Conservation (phyloP, 306 rosid species). For the Medicago lupulina region DNA sequence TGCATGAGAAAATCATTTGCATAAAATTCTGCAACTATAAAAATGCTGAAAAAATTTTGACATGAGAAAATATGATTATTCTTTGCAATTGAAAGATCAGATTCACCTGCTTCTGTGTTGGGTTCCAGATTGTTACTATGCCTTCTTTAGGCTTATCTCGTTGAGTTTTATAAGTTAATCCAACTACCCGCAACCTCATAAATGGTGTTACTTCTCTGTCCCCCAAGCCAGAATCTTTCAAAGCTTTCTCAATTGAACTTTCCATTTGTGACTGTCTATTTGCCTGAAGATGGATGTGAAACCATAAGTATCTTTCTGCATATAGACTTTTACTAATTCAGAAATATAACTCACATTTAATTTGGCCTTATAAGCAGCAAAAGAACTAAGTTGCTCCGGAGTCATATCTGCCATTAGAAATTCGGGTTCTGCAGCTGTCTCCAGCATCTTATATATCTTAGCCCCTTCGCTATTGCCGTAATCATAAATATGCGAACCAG, state of each 20-base stretch:
- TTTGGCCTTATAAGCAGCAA: slow-evolving; percentile 72
- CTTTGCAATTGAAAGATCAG: slow-evolving; percentile 51
- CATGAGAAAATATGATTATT: background rate
- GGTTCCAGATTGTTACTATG: slow-evolving; percentile 87
- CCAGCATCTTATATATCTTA: slow-evolving; percentile 73
- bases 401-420: slow-evolving; percentile 94
- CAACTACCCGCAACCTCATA: slow-evolving; percentile 81
- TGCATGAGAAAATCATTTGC: background rate
- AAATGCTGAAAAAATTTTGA: slow-evolving; percentile 30
- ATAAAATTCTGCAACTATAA: background rate
- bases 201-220: slow-evolving; percentile 78
- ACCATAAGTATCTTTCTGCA: slow-evolving; percentile 43
- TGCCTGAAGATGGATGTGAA: slow-evolving; percentile 60
- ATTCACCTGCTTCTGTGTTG: slow-evolving; percentile 82
- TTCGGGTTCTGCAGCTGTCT: slow-evolving; percentile 89
- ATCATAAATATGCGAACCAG: slow-evolving; percentile 48
- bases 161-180: slow-evolving; percentile 57
- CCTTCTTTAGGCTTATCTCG: slow-evolving; percentile 70
- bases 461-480: slow-evolving; percentile 82
- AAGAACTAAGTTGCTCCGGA: slow-evolving; percentile 76
- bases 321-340: slow-evolving; percentile 37
- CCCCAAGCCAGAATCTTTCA: slow-evolving; percentile 71
- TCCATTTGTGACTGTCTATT: slow-evolving; percentile 72
- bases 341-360: slow-evolving; percentile 59
- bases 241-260: slow-evolving; percentile 72